Conservation (phyloP, 2,329 filamentous ascomycete species). For the Aspergillus costaricaensis region DNA sequence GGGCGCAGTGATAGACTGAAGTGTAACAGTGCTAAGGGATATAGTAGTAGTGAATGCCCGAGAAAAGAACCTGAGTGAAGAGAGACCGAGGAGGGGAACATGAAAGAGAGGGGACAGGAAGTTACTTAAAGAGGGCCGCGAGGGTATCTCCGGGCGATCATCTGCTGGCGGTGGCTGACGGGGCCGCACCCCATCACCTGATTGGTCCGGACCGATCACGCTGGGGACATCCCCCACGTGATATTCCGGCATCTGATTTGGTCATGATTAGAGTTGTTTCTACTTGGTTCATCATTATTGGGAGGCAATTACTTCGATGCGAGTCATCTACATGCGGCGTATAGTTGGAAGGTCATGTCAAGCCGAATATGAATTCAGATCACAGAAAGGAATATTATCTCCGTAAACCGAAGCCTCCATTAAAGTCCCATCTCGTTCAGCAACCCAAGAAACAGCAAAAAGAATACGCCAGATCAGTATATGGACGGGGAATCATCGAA, state of each 20-base stretch:
- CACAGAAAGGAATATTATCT: background rate
- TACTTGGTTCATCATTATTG: no score
- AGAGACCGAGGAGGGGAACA: background rate
- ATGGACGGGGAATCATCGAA: slow-evolving; percentile 33
- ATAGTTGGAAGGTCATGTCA: background rate
- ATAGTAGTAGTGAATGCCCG: background rate
- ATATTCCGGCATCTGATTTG: background rate
- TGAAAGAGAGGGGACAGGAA: background rate
- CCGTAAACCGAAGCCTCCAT: background rate
- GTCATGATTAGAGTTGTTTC: background rate
- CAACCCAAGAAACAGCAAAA: slow-evolving; percentile 17
- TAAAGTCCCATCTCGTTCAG: background rate
- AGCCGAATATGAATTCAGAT: background rate
- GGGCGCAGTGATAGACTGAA: background rate
- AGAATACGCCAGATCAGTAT: slow-evolving; percentile 13
- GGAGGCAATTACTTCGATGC: no score
- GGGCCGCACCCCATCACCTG: background rate
- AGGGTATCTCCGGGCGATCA: background rate
- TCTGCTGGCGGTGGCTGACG: slow-evolving; percentile 1
- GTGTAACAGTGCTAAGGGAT: background rate
- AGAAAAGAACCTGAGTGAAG: background rate
- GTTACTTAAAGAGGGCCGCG: background rate
- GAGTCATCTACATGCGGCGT: background rate
- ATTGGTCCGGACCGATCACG: background rate
- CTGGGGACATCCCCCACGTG: background rate